Base-by-base conservation (phyloP, 192 early-diverging fungal genomes). In the Lobosporangium transversale region DNA sequence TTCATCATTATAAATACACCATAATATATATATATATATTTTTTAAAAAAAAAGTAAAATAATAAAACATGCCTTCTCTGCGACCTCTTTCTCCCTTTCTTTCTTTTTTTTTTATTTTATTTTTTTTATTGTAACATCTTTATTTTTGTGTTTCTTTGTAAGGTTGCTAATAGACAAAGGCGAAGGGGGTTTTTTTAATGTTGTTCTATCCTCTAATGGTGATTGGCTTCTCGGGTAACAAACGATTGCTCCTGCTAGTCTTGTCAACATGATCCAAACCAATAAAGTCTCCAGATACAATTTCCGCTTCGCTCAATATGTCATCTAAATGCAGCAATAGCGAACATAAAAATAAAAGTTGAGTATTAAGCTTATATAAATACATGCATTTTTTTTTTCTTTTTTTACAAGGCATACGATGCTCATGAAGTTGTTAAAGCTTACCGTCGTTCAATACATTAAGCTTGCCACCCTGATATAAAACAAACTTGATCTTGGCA, bases 401-500 rank as follows among this genome's bases (percentile, higher is more conserved):
- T 33, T 54, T 18, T 35, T 24, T 33, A n/a, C n/a, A n/a, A n/a
- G n/a, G n/a, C n/a, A n/a, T n/a, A n/a, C n/a, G n/a, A n/a, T n/a
- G n/a, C n/a, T 18, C 2, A 7, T 35, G 17, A 43, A 2, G 37
- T 40, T 40, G 37, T 40, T 40, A 10, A 14, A 40, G 15, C 56
- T 57, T 70, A 76, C 63, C 68, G 53, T 79, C 80, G 6, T 62
- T 62, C 36, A 74, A 36, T 3, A 56, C 14, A 53, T 32, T 68
- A n/a, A 58, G 30, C 21, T 62, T 69, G 21, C 66, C 56, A 12
- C 42, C 30, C 14, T 18, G 35, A 23, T 52, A 36, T 20, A 33
- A 31, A 26, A 52, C 27, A 69, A 88, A 78, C 55, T 88, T 92
- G 47, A 91, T 79, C 62, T 90, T 90, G 1, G 73, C 84, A 62